Conservation (phyloP, 2,329 filamentous ascomycete species). For the Leptographium lundbergii region DNA sequence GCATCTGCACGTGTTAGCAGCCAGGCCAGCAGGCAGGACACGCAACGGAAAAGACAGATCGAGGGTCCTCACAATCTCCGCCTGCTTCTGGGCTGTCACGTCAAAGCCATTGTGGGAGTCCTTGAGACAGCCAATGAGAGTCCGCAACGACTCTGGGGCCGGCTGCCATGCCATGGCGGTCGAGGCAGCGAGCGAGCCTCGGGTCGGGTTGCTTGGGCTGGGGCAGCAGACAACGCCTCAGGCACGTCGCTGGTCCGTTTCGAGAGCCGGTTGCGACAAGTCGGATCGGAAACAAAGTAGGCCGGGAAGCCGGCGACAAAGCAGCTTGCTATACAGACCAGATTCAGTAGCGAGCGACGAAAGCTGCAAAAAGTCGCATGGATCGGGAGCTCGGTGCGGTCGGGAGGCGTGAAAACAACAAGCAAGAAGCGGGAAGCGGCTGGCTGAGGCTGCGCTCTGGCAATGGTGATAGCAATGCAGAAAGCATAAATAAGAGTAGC, state of each 20-base stretch:
- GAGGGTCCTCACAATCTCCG: slow-evolving; percentile 58
- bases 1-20: slow-evolving; percentile 51
- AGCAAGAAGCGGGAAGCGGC: not conserved
- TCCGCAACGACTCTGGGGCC: slow-evolving; percentile 70
- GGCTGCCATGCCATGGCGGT: slow-evolving; percentile 81
- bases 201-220: not conserved
- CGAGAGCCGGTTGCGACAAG: not conserved
- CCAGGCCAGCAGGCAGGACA: not conserved
- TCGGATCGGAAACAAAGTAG: not conserved
- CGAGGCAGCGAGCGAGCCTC: not conserved
- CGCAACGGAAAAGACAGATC: not conserved
- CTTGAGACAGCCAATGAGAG: slow-evolving; percentile 78
- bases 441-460: not conserved
- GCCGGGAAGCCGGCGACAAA: not conserved
- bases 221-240: not conserved
- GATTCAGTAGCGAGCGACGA: not conserved
- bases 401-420: not conserved
- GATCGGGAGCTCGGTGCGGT: not conserved
- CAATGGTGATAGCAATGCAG: not conserved
- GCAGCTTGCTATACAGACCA: not conserved
- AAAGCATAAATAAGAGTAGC: not conserved
- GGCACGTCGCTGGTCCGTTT: not conserved
- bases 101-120: slow-evolving; percentile 84
- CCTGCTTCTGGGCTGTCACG: slow-evolving; percentile 71
- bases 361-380: not conserved